These are phyloP conservation scores for Clonostachys sp. DNA, from an alignment of 2,329 filamentous ascomycete species.

Conservation along the genomic window DNA sequence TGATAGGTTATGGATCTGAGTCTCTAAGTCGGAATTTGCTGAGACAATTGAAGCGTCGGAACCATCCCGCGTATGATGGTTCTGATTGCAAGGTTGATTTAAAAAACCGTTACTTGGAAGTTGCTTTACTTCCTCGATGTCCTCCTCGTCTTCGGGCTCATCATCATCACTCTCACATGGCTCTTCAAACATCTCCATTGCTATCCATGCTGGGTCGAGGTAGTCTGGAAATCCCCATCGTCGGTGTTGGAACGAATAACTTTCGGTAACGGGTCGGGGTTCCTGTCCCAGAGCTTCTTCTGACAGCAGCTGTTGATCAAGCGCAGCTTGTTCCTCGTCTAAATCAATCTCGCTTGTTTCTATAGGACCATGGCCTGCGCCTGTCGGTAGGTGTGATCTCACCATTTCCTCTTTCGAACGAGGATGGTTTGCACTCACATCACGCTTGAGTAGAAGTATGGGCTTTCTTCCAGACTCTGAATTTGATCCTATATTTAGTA, in stretches of 20 bases:
- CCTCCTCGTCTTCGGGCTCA: slow-evolving; percentile 35
- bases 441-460: slow-evolving; percentile 24
- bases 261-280: no score
- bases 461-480: slow-evolving; percentile 40
- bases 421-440: slow-evolving; percentile 7
- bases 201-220: slow-evolving; percentile 86
- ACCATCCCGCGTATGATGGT: background rate
- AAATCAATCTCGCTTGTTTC: slow-evolving; percentile 1
- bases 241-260: background rate
- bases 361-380: background rate
- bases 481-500: slow-evolving; percentile 67
- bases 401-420: background rate
- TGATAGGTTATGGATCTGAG: background rate
- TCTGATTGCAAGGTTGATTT: no score
- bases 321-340: slow-evolving; percentile 32
- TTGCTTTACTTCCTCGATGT: slow-evolving; percentile 19
- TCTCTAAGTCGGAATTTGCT: background rate
- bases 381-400: background rate
- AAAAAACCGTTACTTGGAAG: background rate
- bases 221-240: slow-evolving; percentile 55
- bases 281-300: slow-evolving; percentile 7
- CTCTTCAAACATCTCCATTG: slow-evolving; percentile 73
- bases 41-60: no score
- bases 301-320: slow-evolving; percentile 37
- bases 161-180: slow-evolving; percentile 32